Base-by-base conservation (phyloP, 805 yeast species). In the Sungouiozyma ichnusensis region DNA sequence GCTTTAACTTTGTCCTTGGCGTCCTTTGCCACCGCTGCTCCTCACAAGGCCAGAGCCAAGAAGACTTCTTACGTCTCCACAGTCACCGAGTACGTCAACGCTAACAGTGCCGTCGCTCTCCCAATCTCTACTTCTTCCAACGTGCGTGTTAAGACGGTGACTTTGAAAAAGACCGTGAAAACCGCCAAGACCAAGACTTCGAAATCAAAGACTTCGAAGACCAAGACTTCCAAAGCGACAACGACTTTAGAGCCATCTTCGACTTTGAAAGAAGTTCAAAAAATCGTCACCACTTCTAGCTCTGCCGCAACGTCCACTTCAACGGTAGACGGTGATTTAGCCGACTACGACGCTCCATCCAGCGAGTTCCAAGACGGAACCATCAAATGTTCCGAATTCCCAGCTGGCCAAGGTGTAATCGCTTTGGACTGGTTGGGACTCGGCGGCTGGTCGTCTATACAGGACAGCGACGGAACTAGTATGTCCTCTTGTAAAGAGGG, bases 401-500 rank as follows among this genome's bases (percentile, higher is more conserved):
- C 88, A 56, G 65, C 77, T n/a, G 85, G 81, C 43, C 73, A 79
- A 54, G 87, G 87, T 69, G 83, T 79, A 33, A 66, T 81, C 54
- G 54, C 79, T 33, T 65, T 81, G 24, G 71, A 70, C 53, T 72
- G 80, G 76, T 53, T 78, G 44, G 72, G 66, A 35, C 62, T 66
- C 48, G 75, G 68, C 47, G 79, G 79, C 51, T 74, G 74, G 73
- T 53, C 74, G 27, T 60, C 64, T 16, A 49, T 63, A 37, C 58
- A 55, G 51, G 49, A 53, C 49, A 33, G 49, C 36, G 54, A 57
- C 47, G 77, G 85, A 49, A 74, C 85, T 48, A 72, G 82, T 40
- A 70, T 74, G 43, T 63, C 69, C 38, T 57, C 74, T 37, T 90
- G 98, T 73, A 63, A 69, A 48, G 96, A 88, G 53, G 97, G 97